phyloP scores from a whole-genome alignment of 2,329 filamentous ascomycete genomes.

The Talaromyces verruculosus region DNA sequence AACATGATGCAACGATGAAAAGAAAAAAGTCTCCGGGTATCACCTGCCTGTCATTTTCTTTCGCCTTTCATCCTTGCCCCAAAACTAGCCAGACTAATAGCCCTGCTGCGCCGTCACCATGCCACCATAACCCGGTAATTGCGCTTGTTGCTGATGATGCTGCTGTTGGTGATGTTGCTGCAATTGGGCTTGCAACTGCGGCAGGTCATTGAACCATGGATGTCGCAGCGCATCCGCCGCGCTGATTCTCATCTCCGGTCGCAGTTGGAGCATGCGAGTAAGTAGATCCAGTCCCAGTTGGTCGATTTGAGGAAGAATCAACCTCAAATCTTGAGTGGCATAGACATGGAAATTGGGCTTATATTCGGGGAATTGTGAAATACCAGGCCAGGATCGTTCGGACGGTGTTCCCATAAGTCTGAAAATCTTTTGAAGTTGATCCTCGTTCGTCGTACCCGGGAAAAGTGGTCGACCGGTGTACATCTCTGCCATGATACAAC shows the following conservation, averaged over 20 bases:
- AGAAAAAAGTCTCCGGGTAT: slow-evolving; percentile 7
- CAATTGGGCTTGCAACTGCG: slow-evolving; percentile 55
- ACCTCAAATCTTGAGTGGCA: slow-evolving; percentile 82
- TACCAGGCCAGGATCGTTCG: slow-evolving; percentile 92
- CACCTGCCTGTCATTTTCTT: slow-evolving; percentile 14
- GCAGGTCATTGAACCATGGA: slow-evolving; percentile 79
- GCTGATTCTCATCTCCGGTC: slow-evolving; percentile 87
- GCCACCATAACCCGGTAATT: slow-evolving; percentile 41
- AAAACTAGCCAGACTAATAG: slow-evolving; percentile 28
- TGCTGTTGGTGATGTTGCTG: slow-evolving; percentile 43
- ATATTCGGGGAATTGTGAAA: slow-evolving; percentile 95
- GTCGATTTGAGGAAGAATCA: slow-evolving; percentile 89
- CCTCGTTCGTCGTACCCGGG: slow-evolving; percentile 96
- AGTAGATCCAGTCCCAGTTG: slow-evolving; percentile 81
- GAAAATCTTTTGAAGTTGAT: slow-evolving; percentile 96
- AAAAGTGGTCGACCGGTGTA: slow-evolving; percentile 94
- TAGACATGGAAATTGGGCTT: slow-evolving; percentile 94
- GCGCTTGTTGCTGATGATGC: slow-evolving; percentile 31
- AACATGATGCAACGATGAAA: background rate
- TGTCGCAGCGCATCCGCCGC: slow-evolving; percentile 84
- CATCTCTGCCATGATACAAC: slow-evolving; percentile 99
- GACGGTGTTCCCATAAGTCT: slow-evolving; percentile 97
- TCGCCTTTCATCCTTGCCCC: background rate
- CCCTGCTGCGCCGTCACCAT: slow-evolving; percentile 40
- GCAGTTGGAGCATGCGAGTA: slow-evolving; percentile 84